Evolutionary conservation across 1,139 yeast genomes (phyloP).

Genomic region (Taiozyma sp.): DNA sequence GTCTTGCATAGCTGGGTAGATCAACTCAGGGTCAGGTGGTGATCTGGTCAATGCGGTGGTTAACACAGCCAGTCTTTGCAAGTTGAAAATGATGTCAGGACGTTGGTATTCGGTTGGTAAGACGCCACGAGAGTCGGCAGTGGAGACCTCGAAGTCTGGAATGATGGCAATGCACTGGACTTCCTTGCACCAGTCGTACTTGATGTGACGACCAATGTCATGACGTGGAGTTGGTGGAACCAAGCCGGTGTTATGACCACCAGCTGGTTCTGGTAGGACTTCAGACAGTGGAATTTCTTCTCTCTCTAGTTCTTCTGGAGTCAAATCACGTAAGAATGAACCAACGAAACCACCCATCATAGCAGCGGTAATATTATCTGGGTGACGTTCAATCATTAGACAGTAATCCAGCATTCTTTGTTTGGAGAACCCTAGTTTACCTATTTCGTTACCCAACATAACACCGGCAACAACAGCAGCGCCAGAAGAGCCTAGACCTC

Average conservation of each 20-base stretch:
- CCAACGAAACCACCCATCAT: conserved; percentile 99
- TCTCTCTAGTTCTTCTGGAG: conserved; percentile 61
- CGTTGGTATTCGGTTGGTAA: conserved; percentile 70
- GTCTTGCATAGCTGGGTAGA: conserved; percentile 95
- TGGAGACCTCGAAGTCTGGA: conserved; percentile 90
- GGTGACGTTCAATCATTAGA: conserved; percentile 95
- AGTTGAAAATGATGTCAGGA: conserved; percentile 76
- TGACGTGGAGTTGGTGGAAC: conserved; percentile 80
- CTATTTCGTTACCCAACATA: conserved; percentile 83
- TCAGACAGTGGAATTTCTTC: conserved; percentile 81
- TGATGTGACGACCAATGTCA: conserved; percentile 83
- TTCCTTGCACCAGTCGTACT: conserved; percentile 75
- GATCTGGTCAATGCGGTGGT: conserved; percentile 80
- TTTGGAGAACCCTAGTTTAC: conserved; percentile 64
- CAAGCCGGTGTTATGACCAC: conserved; percentile 58
- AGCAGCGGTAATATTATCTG: conserved; percentile 97
- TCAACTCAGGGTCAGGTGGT: conserved; percentile 76
- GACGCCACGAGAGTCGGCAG: conserved; percentile 87
- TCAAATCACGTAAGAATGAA: conserved; percentile 77
- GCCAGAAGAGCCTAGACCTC: conserved; percentile 98
- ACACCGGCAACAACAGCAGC: conserved; percentile 98
- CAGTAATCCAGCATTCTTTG: conserved; percentile 89
- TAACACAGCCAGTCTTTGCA: conserved; percentile 69
- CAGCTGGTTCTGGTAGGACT: conserved; percentile 75
- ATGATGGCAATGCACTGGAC: conserved; percentile 87